phyloP scores from a whole-genome alignment of 140 eudicot species.

The Erigeron philadelphicus region DNA sequence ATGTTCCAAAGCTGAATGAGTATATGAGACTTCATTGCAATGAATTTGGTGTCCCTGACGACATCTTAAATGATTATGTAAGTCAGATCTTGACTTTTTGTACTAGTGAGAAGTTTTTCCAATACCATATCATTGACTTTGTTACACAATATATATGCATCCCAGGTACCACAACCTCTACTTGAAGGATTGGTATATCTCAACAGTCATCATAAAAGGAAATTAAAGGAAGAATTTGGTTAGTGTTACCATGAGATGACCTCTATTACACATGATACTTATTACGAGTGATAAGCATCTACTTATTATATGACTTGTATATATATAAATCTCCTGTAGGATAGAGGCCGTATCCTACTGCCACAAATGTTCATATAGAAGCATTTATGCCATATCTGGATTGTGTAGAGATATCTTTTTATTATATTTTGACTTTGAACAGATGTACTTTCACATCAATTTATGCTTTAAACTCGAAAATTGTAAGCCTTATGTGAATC shows the following conservation, averaged over 20 bases:
- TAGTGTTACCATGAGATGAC: slow-evolving; percentile 31
- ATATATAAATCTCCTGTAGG: no score
- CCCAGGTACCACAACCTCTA: slow-evolving; percentile 60
- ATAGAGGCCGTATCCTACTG: not conserved
- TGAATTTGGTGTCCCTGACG: slow-evolving; percentile 49
- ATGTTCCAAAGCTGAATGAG: slow-evolving; percentile 69
- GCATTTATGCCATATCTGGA: slow-evolving; percentile 10
- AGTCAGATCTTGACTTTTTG: slow-evolving; percentile 18
- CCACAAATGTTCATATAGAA: not conserved
- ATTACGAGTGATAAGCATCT: no score
- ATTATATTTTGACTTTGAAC: not conserved
- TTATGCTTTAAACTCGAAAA: not conserved
- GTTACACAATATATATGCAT: slow-evolving; percentile 20
- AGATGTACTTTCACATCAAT: not conserved
- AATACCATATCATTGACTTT: not conserved
- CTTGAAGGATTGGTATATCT: slow-evolving; percentile 58
- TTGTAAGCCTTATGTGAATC: slow-evolving; percentile 5
- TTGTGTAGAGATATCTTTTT: not conserved
- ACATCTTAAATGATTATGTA: slow-evolving; percentile 39
- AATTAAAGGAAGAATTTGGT: slow-evolving; percentile 87
- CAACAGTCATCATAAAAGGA: slow-evolving; percentile 57
- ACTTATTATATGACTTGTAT: no score
- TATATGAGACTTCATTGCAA: slow-evolving; percentile 50
- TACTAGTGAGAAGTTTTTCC: slow-evolving; percentile 14
- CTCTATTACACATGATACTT: not conserved